Evolutionary conservation across 2,329 filamentous ascomycete species (phyloP), one percentile per base, ranked within the genome.

Genomic region (Trichoderma sp.): DNA sequence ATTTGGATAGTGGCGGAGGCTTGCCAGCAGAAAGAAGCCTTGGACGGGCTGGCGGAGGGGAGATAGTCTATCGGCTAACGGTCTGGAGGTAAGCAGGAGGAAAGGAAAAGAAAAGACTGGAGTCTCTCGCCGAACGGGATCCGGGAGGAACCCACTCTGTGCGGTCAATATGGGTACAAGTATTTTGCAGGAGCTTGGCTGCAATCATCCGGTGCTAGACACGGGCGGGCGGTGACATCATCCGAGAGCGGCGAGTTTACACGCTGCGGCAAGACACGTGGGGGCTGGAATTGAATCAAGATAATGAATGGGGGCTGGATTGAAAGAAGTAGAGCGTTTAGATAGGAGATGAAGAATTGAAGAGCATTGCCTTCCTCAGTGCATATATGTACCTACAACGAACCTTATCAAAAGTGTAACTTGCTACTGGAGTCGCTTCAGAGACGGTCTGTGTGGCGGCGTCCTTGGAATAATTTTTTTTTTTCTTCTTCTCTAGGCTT

Each of bases 181-280:
- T 24, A 58, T 9, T 51, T 58, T n/a, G 57, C 47, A 14, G 56
- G 57, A 47, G 57, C 43, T 51, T 36, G 47, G 69, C 61, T 63
- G 69, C 69, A 60, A 65, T 30, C 34, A 61, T 65, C 51, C 21
- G 47, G 64, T 67, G 64, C 43, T 18, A 66, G 47, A 24, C n/a
- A 36, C 34, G 32, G 51, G 47, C 34, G 47, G 51, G 47, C 61
- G 60, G 69, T 71, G 69, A 71, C 69, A 71, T 71, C 69, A 65
- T 71, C n/a, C 58, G 51, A 24, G 36, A 32, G 32, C 53, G 58
- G 34, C 24, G 36, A 34, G 21, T 67, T 43, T 2, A 30, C 21
- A 53, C 57, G 60, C 36, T 34, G 39, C 32, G 6, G 18, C 64
- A 28, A 32, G 21, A 39, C 39, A 34, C 9, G 26, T 9, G 34